Base-by-base conservation (phyloP, 169 alveolate species). In the Eimeria praecox region DNA sequence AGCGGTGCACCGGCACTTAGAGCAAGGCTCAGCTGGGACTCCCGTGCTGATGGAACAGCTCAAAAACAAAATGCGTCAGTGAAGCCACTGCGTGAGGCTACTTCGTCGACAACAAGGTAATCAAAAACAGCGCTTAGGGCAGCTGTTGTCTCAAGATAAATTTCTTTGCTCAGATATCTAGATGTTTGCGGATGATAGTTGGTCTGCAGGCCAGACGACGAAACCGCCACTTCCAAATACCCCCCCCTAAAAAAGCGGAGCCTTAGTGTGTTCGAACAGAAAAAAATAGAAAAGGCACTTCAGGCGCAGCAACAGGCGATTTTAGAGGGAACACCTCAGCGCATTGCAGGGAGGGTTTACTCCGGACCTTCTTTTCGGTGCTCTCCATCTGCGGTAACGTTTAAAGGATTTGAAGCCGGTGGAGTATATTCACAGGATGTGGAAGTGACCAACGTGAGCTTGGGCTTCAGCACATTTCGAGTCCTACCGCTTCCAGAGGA, bases 391-490 rank as follows among this genome's bases (percentile, higher is more conserved):
- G 87, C n/a, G 16, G 90, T 93, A 22, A 27, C 38, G 20, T 93
- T 93, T 66, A 89, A 93, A 44, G 91, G 38, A 30, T 93, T 93
- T 66, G 96, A 82, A 35, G 59, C 82, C 27, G 94, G 80, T 38
- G 42, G 78, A 9, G 78, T 71, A 46, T 93, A 93, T 77, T 64
- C 75, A 40, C 64, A 83, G 64, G 64, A 59, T 27, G 88, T 93
- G 38, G 93, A 83, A 59, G 80, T 93, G 54, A 93, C 96, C 77
- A 93, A 93, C 69, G 87, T 93, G 49, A 93, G 96, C 94, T 14
- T 93, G 82, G 89, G 94, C 3, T 93, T 93, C 94, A 93, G 90
- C 94, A 93, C 96, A 27, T 93, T 93, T 52, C 94, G 96, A 16
- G 73, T 93, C 35, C 75, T 42, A 27, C 96, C 96, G n/a, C 78